Evolutionary conservation across 2,329 filamentous ascomycete genomes (phyloP), one percentile per base, ranked within the genome.

Genomic region (Colletotrichum higginsianum): DNA sequence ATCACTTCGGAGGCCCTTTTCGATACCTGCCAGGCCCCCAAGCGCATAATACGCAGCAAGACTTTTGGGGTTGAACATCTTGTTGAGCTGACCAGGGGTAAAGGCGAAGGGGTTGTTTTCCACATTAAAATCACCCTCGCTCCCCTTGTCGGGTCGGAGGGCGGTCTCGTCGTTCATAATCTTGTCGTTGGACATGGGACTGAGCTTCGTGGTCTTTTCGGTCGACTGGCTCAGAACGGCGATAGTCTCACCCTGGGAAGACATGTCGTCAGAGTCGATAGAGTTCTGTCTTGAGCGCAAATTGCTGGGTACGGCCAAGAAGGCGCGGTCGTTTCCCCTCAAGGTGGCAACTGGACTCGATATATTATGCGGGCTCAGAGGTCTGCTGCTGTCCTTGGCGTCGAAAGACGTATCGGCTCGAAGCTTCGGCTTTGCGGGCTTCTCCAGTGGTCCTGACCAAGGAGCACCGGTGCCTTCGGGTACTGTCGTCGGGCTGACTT

Each of bases 1-100:
- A 79, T 96, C 90, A 8, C 91, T 91, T 60, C 93, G 87, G 40
- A 98, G 84, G 12, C 95, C 95, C 78, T 90, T 93, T 81, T 96
- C 94, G 60, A 98, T 81, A 0, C 95, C 95, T 21, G 82, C 82
- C 18, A 97, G 81, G 30, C 95, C 95, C 60, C 95, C 95, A 6
- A 98, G 80, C 16, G 91, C 91, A 77, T 92, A 93, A 76, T 96
- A 97, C 0, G 95, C 95, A 15, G 92, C 86, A 69, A 97, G 83
- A 73, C 91, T 97, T 84, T 98, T 98, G 4, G 95, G 95, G 79
- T 97, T 96, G 73, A 96, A 90, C 83, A 98, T 88, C 81, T 97
- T 98, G 77, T 91, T 92, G 74, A 98, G 86, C 78, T 97, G 92
- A 16, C 95, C 95, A 3, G 93, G 93, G 2, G 91, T 90, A 79